Evolutionary conservation across 495 filamentous ascomycete genomes (phyloP), one percentile per base, ranked within the genome.

Genomic region (Trichocladium uniseriatum): DNA sequence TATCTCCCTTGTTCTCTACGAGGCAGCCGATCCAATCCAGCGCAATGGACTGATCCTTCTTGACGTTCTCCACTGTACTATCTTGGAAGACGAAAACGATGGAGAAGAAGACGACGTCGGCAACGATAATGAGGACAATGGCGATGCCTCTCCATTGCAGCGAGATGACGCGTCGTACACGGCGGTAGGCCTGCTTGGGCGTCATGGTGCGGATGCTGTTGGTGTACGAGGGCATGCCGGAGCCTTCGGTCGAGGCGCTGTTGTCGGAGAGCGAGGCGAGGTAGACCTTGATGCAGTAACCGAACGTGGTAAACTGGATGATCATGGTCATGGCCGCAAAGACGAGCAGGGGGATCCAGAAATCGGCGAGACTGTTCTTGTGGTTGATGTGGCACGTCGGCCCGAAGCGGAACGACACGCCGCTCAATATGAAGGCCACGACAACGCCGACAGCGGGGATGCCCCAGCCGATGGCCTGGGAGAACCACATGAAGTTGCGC

Each of bases 201-300:
- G 87, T 89, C 52, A 89, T 77, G 29, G 87, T 91, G 59, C 83
- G 81, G 36, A 92, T 69, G 63, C 89, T 95, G 53, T 77, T 77
- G 18, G 79, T 75, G 66, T 94, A 89, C 1, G 88, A 88, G 5
- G 85, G 88, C 16, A 92, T 69, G 13, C 73, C 78, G 10, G 87
- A 87, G 63, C 78, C 82, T 54, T 77, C 80, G 27, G 82, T 84
- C 5, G 81, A 80, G 29, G 79, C 70, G 44, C 76, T 75, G 55
- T 80, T 81, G 62, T 87, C 81, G 58, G 84, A 78, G 57, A 91
- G 78, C 39, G 94, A 80, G 14, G 89, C 81, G 58, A 98, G 72
- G 60, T 98, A 98, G 49, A 98, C 84, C 55, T 94, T 83, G 62
- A 95, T 86, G 65, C 92, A 97, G 70, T 98, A 97, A 22, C 72